These are phyloP conservation scores for Collybiopsis confluens DNA, from an alignment of 768 basidiomycete genomes.

Conservation along the genomic window DNA sequence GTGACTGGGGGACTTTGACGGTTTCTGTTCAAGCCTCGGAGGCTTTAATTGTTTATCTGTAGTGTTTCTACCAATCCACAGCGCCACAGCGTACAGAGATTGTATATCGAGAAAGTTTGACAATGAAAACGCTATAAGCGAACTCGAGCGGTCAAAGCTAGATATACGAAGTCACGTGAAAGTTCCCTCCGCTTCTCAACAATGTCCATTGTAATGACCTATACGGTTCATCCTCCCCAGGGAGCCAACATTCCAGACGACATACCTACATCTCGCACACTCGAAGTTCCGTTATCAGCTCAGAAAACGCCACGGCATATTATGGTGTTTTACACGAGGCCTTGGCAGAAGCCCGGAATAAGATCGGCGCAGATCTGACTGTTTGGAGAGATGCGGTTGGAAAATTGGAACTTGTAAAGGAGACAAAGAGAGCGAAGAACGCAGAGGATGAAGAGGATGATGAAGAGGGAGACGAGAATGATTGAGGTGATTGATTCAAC, in stretches of 20 bases:
- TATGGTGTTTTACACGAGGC: conserved; percentile 47
- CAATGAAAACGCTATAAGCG: neutral
- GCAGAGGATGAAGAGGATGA: conserved; percentile 42
- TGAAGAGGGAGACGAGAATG: conserved; percentile 39
- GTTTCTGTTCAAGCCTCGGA: conserved; percentile 30
- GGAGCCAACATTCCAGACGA: conserved; percentile 15
- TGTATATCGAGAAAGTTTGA: no score
- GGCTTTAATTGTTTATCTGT: conserved; percentile 30
- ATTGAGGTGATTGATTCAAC: neutral
- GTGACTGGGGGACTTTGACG: conserved; percentile 19
- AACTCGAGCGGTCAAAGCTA: neutral
- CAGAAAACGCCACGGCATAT: conserved; percentile 24
- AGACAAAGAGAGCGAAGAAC: conserved; percentile 36
- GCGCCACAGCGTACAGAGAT: no score
- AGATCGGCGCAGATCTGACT: conserved; percentile 66
- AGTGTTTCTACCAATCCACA: no score
- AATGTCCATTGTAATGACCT: conserved; percentile 33
- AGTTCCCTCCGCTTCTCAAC: conserved; percentile 15
- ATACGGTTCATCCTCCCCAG: conserved; percentile 39
- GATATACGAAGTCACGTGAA: neutral
- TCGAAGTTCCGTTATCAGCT: conserved; percentile 5
- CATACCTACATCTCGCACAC: conserved; percentile 11
- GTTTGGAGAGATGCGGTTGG: conserved; percentile 73
- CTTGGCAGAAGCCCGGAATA: conserved; percentile 47
- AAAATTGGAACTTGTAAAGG: conserved; percentile 58